These are phyloP conservation scores for Asterella californica DNA, from an alignment of 225 moss, liverwort and hornwort genomes.

Conservation along the genomic window DNA sequence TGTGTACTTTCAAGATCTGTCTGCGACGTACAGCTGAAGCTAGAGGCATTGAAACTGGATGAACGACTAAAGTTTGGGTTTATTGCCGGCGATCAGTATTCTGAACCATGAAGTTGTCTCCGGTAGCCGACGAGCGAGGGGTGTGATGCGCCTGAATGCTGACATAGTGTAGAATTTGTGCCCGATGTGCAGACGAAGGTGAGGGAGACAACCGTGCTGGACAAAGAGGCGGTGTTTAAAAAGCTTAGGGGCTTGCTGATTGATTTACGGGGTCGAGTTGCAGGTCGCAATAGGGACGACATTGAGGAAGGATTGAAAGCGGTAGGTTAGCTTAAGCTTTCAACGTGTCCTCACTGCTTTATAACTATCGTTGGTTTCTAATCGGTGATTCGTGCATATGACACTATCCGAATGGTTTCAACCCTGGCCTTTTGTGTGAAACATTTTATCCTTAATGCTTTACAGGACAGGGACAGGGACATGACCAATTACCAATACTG, in stretches of 20 bases:
- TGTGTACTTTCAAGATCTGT: not conserved
- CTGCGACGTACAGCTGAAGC: not conserved
- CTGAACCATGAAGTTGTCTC: not conserved
- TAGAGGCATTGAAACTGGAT: not conserved
- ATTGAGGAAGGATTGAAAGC: constrained; percentile 64
- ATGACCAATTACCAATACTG: not conserved
- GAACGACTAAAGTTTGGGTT: not conserved
- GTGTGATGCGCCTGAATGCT: not conserved
- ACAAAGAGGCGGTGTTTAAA: constrained; percentile 57
- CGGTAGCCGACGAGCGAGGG: not conserved
- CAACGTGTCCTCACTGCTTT: not conserved
- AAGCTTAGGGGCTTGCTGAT: constrained; percentile 59
- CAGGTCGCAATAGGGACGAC: constrained; percentile 76
- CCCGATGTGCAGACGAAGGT: constrained; percentile 50
- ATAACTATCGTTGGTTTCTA: not conserved
- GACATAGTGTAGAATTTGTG: not conserved
- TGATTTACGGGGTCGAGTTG: constrained; percentile 66
- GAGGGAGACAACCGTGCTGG: constrained; percentile 49
- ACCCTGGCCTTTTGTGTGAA: not conserved
- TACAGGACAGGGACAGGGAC: not conserved
- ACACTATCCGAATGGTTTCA: not conserved
- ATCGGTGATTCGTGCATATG: not conserved
- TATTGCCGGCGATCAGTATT: not conserved
- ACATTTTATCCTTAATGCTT: not conserved
- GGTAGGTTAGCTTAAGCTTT: constrained; percentile 33